Evolutionary conservation across 2,329 filamentous ascomycete genomes (phyloP).

Genomic region (Aspergillus alliaceus): DNA sequence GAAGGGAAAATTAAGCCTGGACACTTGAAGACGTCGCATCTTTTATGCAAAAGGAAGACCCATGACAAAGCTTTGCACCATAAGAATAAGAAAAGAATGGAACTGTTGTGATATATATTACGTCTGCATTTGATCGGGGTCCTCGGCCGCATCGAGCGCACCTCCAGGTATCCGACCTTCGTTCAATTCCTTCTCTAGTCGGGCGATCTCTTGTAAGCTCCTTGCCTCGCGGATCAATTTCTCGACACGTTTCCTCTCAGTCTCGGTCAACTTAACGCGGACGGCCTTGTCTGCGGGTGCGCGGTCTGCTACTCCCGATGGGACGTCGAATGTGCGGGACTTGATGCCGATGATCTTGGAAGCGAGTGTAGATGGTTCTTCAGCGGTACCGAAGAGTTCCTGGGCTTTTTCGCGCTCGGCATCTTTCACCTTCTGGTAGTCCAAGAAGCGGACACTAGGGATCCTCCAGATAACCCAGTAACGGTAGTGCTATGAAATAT

Average conservation of each 20-base stretch:
- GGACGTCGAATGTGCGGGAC: constrained; percentile 69
- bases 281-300: constrained; percentile 61
- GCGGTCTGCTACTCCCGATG: constrained; percentile 39
- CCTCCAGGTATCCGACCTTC: constrained; percentile 82
- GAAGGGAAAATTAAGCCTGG: background rate
- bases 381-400: constrained; percentile 77
- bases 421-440: constrained; percentile 89
- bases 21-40: background rate
- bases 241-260: constrained; percentile 81
- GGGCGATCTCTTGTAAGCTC: constrained; percentile 85
- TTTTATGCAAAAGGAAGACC: background rate
- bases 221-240: constrained; percentile 85
- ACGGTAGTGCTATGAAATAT: constrained; percentile 71
- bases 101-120: constrained; percentile 20
- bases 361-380: constrained; percentile 78
- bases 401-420: constrained; percentile 73
- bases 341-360: constrained; percentile 82
- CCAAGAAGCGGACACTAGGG: constrained; percentile 82
- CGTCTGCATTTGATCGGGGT: constrained; percentile 38
- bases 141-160: constrained; percentile 41
- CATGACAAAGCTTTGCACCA: background rate
- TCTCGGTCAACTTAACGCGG: constrained; percentile 80
- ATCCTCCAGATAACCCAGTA: constrained; percentile 88
- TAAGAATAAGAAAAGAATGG: constrained; percentile 8
- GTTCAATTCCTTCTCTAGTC: constrained; percentile 85